Percentiles rank a stretch among this genome's conserved stretches.
These are phyloP conservation scores for Fraxinus nigra DNA, from an alignment of 305 asterid species.

Conservation along the genomic window DNA sequence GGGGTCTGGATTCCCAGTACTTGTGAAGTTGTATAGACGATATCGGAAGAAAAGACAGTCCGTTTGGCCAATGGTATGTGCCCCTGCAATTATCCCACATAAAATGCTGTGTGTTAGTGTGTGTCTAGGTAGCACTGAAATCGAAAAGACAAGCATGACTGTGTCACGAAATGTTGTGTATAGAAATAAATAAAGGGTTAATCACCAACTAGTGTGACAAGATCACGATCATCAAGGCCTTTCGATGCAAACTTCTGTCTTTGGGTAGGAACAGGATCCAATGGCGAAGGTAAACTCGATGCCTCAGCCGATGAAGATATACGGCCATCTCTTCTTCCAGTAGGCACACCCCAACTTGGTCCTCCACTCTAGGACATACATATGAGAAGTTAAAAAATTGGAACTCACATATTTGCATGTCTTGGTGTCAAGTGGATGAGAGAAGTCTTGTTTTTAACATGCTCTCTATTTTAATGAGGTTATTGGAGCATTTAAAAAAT, in stretches of 20 bases:
- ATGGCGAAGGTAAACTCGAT: conserved; percentile 49
- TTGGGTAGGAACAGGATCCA: conserved; percentile 51
- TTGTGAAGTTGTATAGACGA: conserved; percentile 66
- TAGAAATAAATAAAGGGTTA: not conserved
- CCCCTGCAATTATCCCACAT: conserved; percentile 35
- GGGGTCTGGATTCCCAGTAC: conserved; percentile 65
- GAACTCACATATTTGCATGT: not conserved
- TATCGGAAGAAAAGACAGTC: conserved; percentile 50
- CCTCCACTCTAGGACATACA: conserved; percentile 52
- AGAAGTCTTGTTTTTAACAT: not conserved
- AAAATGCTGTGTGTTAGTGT: not conserved
- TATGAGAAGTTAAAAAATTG: not conserved
- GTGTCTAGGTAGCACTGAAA: not conserved
- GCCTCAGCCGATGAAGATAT: conserved; percentile 47
- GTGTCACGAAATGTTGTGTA: not conserved
- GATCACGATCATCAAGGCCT: conserved; percentile 74
- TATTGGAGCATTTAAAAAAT: too few species aligned
- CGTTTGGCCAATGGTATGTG: conserved; percentile 64
- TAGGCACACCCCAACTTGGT: conserved; percentile 67
- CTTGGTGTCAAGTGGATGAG: not conserved
- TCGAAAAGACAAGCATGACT: not conserved
- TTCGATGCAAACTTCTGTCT: conserved; percentile 62
- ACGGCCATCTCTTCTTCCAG: conserved; percentile 74
- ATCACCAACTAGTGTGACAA: conserved; percentile 66
- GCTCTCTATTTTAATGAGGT: not conserved